phyloP scores from a whole-genome alignment of 331 rosid genomes.

The Malus hybrid region DNA sequence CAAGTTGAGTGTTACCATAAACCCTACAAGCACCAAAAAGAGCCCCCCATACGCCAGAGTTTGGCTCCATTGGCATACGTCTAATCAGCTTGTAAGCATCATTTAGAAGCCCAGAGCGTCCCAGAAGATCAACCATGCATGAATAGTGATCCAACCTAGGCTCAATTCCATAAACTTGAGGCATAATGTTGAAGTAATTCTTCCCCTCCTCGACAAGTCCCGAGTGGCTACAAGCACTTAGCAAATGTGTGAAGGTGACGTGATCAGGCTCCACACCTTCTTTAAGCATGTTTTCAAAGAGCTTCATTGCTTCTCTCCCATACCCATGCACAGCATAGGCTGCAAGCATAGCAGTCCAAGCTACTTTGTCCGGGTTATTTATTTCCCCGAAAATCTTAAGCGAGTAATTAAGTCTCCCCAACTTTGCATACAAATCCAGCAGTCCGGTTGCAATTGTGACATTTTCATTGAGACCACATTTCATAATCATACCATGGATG shows the following conservation, averaged over 20 bases:
- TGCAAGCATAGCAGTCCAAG: constrained; percentile 48
- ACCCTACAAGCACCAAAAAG: constrained; percentile 45
- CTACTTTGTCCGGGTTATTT: constrained; percentile 23
- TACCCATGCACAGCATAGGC: constrained; percentile 42
- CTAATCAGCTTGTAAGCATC: constrained; percentile 44
- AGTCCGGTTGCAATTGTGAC: constrained; percentile 33
- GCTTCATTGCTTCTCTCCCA: constrained; percentile 34
- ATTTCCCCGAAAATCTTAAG: constrained; percentile 36
- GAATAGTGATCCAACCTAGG: constrained; percentile 52
- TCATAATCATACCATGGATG: constrained; percentile 41
- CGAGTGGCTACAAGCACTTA: constrained; percentile 47
- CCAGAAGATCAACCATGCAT: constrained; percentile 64
- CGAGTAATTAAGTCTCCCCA: constrained; percentile 41
- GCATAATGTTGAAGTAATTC: constrained; percentile 38
- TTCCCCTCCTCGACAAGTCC: constrained; percentile 41
- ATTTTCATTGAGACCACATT: constrained; percentile 17
- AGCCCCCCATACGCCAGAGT: constrained; percentile 48
- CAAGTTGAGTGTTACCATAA: constrained; percentile 44
- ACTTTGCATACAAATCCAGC: constrained; percentile 47
- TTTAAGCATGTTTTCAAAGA: constrained; percentile 35
- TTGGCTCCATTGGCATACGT: constrained; percentile 40
- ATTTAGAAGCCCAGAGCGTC: constrained; percentile 39
- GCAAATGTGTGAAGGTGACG: constrained; percentile 37
- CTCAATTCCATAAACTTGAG: constrained; percentile 30
- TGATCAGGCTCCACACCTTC: constrained; percentile 41